These are phyloP conservation scores for Erucastrum elatum DNA, from an alignment of 345 rosid genomes.

Conservation along the genomic window DNA sequence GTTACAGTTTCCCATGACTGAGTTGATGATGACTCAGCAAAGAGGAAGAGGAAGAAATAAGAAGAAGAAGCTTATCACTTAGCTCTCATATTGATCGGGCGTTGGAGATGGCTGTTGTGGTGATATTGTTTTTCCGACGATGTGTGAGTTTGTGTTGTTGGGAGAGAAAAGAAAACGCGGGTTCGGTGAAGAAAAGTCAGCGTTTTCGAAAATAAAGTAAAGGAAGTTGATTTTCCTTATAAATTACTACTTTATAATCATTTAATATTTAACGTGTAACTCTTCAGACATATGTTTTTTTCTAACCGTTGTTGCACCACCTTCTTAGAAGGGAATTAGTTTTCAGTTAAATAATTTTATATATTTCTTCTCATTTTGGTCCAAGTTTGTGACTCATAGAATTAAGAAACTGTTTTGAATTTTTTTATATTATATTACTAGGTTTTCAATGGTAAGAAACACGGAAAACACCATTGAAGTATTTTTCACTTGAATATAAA, in stretches of 20 bases:
- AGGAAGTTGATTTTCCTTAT: neutral
- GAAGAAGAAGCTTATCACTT: neutral
- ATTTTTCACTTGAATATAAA: neutral
- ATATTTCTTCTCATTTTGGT: constrained; percentile 20
- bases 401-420: neutral
- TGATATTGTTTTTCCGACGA: neutral
- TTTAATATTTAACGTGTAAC: too few relatives aligned
- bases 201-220: constrained; percentile 44
- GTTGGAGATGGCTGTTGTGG: neutral
- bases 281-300: too few relatives aligned
- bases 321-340: neutral
- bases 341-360: neutral
- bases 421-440: neutral
- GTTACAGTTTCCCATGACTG: constrained; percentile 89
- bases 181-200: constrained; percentile 48
- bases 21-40: constrained; percentile 8
- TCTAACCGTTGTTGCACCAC: constrained; percentile 30
- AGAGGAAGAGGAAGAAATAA: neutral
- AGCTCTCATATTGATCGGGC: neutral
- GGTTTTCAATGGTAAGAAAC: neutral
- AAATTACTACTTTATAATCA: too few relatives aligned
- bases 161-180: constrained; percentile 56
- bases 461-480: neutral
- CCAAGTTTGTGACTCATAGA: constrained; percentile 13
- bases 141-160: constrained; percentile 2